Evolutionary conservation across 2,329 filamentous ascomycete species (phyloP).

Genomic region (Aplosporella prunicola): DNA sequence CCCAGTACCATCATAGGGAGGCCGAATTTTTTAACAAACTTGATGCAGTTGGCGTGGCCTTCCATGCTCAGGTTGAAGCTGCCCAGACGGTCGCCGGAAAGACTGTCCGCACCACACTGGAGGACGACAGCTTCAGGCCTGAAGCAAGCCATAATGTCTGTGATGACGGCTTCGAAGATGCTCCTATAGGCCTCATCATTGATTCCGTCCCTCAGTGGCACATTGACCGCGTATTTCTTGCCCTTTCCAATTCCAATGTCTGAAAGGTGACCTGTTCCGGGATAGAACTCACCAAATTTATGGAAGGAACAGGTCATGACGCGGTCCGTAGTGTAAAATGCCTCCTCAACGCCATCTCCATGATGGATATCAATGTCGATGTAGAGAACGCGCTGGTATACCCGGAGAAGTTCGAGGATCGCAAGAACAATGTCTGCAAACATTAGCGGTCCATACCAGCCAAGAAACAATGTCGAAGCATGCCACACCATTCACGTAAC

Average conservation of each 20-base stretch:
- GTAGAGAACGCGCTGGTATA: conserved; percentile 82
- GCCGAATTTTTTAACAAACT: conserved; percentile 71
- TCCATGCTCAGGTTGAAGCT: conserved; percentile 96
- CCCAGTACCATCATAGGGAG: conserved; percentile 85
- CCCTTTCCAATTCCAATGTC: conserved; percentile 83
- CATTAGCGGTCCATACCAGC: conserved; percentile 22
- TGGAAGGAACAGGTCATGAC: conserved; percentile 94
- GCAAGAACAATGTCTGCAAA: conserved; percentile 74
- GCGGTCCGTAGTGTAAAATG: conserved; percentile 80
- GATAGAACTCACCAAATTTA: conserved; percentile 94
- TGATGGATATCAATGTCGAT: conserved; percentile 93
- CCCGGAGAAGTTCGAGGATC: conserved; percentile 76
- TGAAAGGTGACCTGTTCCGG: conserved; percentile 74
- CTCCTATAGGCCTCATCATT: conserved; percentile 79
- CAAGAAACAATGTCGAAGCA: too few relatives aligned
- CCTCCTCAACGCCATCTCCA: conserved; percentile 83
- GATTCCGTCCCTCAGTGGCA: conserved; percentile 83
- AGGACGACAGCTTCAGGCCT: conserved; percentile 85
- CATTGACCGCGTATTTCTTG: conserved; percentile 82
- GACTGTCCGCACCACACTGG: conserved; percentile 89
- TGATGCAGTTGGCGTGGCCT: conserved; percentile 84
- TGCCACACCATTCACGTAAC: conserved; percentile 90
- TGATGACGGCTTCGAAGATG: conserved; percentile 75
- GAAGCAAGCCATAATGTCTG: conserved; percentile 70
- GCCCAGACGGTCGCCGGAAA: conserved; percentile 86